Base-by-base conservation (phyloP, 2,329 filamentous ascomycete genomes). In the Erysiphe pulchra region DNA sequence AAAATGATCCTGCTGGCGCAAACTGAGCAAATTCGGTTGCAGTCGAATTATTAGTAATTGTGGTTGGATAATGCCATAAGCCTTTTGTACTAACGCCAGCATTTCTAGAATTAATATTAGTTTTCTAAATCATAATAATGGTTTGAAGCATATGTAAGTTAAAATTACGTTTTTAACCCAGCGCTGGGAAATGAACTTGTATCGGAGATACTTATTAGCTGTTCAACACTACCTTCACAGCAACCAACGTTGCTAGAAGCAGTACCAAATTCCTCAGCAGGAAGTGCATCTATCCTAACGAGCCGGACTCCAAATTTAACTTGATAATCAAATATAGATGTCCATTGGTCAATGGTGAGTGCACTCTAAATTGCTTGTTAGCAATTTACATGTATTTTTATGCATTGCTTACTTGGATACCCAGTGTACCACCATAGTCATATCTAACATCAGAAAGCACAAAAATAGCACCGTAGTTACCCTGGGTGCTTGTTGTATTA, bases 391-490 rank as follows among this genome's bases (percentile, higher is more conserved):
- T 36, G 6, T 36, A 30, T 10, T 44, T 16, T 24, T 24, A 11
- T n/a, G 13, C 16, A 4, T 6, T 20, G 14, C 42, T 18, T 44
- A 44, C 42, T 39, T 37, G 44, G 44, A 53, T 55, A 2, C 50
- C 52, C 17, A 43, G 10, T 12, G 50, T 48, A 45, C 67, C 69
- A 17, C 69, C 71, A 53, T 68, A 76, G 56, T 72, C 48, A 46
- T 57, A 57, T 44, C 51, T 54, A 38, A 57, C 54, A 50, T 56
- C 55, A 12, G 53, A 55, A 14, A 56, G 45, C 17, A 57, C 47
- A 17, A 77, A 63, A 53, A 77, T 73, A 43, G 69, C 71, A 18
- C 70, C 72, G 52, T 68, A 76, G 55, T 72, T 74, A 49, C 72
- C 72, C 45, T 61, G 56, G 2, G 59, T 62, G 2, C 57, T 60